Conservation (phyloP, 768 basidiomycete species). For the Lanmaoa rubissima region DNA sequence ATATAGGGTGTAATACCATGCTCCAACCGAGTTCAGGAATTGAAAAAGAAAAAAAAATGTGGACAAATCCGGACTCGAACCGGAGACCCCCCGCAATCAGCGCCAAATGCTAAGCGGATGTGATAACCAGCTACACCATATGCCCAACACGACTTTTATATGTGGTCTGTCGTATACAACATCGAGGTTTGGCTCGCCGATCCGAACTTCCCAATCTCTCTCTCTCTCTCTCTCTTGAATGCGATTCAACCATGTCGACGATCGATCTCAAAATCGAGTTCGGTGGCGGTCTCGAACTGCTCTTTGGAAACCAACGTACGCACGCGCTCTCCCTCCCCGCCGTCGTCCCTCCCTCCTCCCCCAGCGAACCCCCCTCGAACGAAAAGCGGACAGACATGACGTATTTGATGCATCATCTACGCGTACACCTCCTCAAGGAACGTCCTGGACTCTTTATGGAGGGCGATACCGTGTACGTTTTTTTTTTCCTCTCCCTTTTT, state of each 20-base stretch:
- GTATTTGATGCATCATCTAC: slow-evolving; percentile 77
- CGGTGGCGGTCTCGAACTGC: slow-evolving; percentile 80
- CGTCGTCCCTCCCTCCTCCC: slow-evolving; percentile 21
- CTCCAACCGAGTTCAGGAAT: too few relatives aligned
- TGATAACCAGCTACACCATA: slow-evolving; percentile 42
- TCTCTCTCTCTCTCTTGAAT: too few relatives aligned
- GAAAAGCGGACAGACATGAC: slow-evolving; percentile 49
- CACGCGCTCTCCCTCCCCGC: slow-evolving; percentile 58
- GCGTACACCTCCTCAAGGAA: slow-evolving; percentile 76
- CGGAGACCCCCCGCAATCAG: slow-evolving; percentile 39
- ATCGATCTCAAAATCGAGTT: slow-evolving; percentile 65
- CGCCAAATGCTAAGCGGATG: slow-evolving; percentile 38
- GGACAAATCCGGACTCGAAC: slow-evolving; percentile 42
- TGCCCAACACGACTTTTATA: slow-evolving; percentile 15
- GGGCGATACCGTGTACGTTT: slow-evolving; percentile 74
- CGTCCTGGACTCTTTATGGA: slow-evolving; percentile 89
- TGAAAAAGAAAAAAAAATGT: slow-evolving; percentile 21
- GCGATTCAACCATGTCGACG: slow-evolving; percentile 8
- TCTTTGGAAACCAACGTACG: slow-evolving; percentile 69
- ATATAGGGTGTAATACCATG: too few relatives aligned
- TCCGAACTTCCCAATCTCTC: too few relatives aligned
- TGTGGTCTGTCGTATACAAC: too few relatives aligned
- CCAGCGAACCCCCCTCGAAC: too few relatives aligned
- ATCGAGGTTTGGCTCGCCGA: too few relatives aligned
- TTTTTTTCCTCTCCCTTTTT: too few relatives aligned